Evolutionary conservation across 2,329 filamentous ascomycete species (phyloP).

Genomic region (Exophiala spinifera): DNA sequence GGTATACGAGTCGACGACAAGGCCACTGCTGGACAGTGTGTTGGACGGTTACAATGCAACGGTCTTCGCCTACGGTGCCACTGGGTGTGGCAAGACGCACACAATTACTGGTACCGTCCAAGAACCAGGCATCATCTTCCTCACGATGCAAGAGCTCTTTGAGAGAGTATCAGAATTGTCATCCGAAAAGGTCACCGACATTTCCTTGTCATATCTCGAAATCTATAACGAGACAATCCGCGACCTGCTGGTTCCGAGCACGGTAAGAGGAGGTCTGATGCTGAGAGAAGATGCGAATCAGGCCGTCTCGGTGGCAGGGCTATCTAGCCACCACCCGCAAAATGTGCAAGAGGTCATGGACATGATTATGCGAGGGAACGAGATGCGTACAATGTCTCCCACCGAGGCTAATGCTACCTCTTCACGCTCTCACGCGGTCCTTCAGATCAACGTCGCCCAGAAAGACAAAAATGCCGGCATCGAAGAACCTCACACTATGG

Average conservation of each 20-base stretch:
- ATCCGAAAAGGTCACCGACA: conserved; percentile 81
- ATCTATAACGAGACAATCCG: conserved; percentile 99
- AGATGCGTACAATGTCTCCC: conserved; percentile 90
- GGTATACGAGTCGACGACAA: conserved; percentile 91
- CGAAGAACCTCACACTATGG: conserved; percentile 96
- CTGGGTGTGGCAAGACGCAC: conserved; percentile 96
- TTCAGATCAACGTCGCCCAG: conserved; percentile 93
- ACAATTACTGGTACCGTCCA: conserved; percentile 91
- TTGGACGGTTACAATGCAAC: conserved; percentile 98
- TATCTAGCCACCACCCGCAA: conserved; percentile 86
- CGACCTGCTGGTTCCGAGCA: conserved; percentile 82
- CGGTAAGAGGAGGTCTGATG: conserved; percentile 80
- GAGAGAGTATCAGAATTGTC: conserved; percentile 87
- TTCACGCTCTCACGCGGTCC: conserved; percentile 91
- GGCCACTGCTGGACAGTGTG: conserved; percentile 85
- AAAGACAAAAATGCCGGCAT: conserved; percentile 90
- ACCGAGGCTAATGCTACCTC: conserved; percentile 97
- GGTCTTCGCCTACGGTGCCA: conserved; percentile 96
- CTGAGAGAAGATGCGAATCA: conserved; percentile 93
- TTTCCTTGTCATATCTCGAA: conserved; percentile 91
- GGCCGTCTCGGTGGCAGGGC: conserved; percentile 81
- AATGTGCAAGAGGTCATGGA: conserved; percentile 98
- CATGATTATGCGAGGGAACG: conserved; percentile 94
- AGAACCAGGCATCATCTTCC: conserved; percentile 94
- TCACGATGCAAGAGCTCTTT: conserved; percentile 98